Conservation (phyloP, 2,329 filamentous ascomycete species). For the Colletotrichum cereale region DNA sequence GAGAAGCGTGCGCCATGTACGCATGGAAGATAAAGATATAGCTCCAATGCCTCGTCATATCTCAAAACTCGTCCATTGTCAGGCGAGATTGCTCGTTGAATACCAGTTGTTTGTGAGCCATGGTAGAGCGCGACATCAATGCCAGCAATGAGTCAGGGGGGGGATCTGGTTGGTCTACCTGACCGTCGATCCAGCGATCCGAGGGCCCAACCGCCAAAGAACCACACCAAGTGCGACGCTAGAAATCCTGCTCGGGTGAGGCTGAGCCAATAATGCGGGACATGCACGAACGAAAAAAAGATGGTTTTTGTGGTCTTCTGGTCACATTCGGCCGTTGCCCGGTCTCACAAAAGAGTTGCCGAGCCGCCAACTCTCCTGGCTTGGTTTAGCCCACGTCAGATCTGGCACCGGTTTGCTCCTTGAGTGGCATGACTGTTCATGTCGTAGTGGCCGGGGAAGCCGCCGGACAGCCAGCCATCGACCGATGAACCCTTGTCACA, state of each 20-base stretch:
- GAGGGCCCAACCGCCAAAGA: not conserved
- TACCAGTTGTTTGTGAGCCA: not conserved
- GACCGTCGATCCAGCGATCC: slow-evolving; percentile 16
- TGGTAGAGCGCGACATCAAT: not conserved
- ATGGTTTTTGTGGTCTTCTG: no score
- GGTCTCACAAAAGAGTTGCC: not conserved
- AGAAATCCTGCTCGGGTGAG: not conserved
- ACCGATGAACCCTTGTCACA: not conserved
- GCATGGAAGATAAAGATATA: not conserved
- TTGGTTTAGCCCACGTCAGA: not conserved
- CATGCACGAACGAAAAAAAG: not conserved
- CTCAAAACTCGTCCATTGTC: not conserved
- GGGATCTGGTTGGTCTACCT: no score
- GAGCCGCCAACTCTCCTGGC: not conserved
- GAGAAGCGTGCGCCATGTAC: not conserved
- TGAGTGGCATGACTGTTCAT: not conserved
- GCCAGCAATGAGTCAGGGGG: not conserved
- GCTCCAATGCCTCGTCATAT: not conserved
- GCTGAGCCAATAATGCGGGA: not conserved
- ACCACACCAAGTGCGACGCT: not conserved
- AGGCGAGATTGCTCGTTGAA: not conserved
- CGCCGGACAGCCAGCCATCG: not conserved
- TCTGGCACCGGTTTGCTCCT: not conserved
- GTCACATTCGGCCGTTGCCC: not conserved
- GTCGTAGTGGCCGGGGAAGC: not conserved